Conservation (phyloP, 1,139 yeast genomes). For the Geotrichum reessii region DNA sequence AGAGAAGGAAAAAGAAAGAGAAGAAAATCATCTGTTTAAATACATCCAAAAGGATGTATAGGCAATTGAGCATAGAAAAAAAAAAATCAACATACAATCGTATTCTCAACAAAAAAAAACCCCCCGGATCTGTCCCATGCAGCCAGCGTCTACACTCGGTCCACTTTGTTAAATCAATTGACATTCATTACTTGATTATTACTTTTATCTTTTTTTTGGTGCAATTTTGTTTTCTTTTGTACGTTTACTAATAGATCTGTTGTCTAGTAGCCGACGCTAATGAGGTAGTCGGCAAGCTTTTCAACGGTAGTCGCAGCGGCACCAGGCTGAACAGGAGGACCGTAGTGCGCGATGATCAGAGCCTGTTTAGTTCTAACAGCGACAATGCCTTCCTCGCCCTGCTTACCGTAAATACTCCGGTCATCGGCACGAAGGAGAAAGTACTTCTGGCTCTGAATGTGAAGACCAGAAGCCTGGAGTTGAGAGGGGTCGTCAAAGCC, state of each 20-base stretch:
- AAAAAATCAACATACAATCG: too few relatives aligned
- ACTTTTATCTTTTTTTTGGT: not conserved
- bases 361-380: constrained; percentile 94
- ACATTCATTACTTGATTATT: not conserved
- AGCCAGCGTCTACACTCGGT: not conserved
- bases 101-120: too few relatives aligned
- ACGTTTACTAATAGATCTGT: not conserved
- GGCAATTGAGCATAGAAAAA: too few relatives aligned
- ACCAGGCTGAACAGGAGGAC: constrained; percentile 79
- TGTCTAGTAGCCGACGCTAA: constrained; percentile 68
- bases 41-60: too few relatives aligned
- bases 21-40: not conserved
- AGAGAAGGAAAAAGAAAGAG: not conserved
- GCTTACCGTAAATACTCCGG: constrained; percentile 91
- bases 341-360: constrained; percentile 83
- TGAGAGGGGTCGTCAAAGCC: constrained; percentile 78
- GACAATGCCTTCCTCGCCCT: constrained; percentile 76
- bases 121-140: not conserved
- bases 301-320: constrained; percentile 94
- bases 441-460: constrained; percentile 79
- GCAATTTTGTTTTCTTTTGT: not conserved
- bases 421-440: constrained; percentile 86
- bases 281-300: constrained; percentile 89
- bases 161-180: not conserved
- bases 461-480: constrained; percentile 81